A percentile compares a stretch with the other conserved stretches of the same genome.
These are phyloP conservation scores for Globisporangium cylindrosporum DNA, from an alignment of 352 stramenopile genomes.

Conservation along the genomic window DNA sequence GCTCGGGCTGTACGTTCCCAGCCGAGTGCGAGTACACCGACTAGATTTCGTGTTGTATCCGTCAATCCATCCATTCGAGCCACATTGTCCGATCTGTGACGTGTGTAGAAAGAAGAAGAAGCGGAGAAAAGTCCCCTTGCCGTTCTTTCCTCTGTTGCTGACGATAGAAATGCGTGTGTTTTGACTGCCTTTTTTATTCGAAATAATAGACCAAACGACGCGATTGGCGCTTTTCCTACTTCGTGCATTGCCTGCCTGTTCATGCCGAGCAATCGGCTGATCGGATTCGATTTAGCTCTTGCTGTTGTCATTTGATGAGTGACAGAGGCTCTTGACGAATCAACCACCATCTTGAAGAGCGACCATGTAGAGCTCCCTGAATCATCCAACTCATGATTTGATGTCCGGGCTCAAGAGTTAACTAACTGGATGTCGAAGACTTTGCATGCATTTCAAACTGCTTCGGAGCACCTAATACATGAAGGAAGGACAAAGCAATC, in stretches of 20 bases:
- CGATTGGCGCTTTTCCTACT: constrained; percentile 15
- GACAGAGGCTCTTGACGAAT: too few species aligned
- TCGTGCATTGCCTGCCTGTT: background rate
- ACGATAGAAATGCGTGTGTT: background rate
- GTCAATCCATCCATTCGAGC: background rate
- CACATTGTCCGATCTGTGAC: background rate
- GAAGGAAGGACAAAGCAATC: too few species aligned
- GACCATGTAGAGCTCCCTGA: too few species aligned
- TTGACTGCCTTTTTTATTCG: background rate
- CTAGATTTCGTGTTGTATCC: constrained; percentile 28
- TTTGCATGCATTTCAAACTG: too few species aligned
- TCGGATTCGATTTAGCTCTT: background rate
- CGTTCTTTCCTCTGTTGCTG: constrained; percentile 15
- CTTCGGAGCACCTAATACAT: too few species aligned
- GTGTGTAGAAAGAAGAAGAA: background rate
- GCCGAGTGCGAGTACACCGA: constrained; percentile 90
- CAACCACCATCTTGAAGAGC: too few species aligned
- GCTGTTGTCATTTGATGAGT: too few species aligned
- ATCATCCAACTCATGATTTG: too few species aligned
- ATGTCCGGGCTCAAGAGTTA: too few species aligned
- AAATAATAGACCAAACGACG: constrained; percentile 20
- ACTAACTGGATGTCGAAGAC: too few species aligned
- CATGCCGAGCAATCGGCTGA: background rate
- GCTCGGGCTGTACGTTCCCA: constrained; percentile 95
- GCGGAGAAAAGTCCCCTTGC: constrained; percentile 25